Conservation (phyloP, 305 asterid genomes). For the Ilex paraguariensis region DNA sequence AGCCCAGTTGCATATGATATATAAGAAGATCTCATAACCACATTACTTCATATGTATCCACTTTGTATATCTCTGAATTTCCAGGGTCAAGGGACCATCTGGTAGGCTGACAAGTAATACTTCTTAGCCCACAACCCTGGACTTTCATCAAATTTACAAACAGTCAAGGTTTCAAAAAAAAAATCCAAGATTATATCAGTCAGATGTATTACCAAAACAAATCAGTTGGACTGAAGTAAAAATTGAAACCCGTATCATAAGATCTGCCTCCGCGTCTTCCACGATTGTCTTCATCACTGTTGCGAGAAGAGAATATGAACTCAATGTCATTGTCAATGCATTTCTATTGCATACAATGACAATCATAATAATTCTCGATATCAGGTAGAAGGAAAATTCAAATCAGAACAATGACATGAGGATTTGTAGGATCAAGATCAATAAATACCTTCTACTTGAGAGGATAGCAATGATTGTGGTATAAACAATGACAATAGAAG, state of each 20-base stretch:
- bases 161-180: background rate
- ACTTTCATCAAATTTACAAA: background rate
- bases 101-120: background rate
- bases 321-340: slow-evolving; percentile 9
- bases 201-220: slow-evolving; percentile 57
- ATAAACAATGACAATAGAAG: slow-evolving; percentile 84
- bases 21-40: background rate
- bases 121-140: background rate
- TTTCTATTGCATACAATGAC: slow-evolving; percentile 1
- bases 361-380: background rate
- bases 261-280: slow-evolving; percentile 67
- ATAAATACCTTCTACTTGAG: slow-evolving; percentile 75
- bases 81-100: background rate
- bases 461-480: slow-evolving; percentile 76
- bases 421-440: background rate
- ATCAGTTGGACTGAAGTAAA: slow-evolving; percentile 55
- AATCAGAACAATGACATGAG: slow-evolving; percentile 9
- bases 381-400: slow-evolving; percentile 7
- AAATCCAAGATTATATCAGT: background rate
- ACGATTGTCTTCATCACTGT: slow-evolving; percentile 78
- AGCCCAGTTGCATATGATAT: background rate
- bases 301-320: slow-evolving; percentile 7
- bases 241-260: slow-evolving; percentile 44
- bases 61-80: background rate
- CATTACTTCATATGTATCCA: background rate